A percentile compares a stretch with the other conserved stretches of the same genome.
Evolutionary conservation across 257 asterid genomes (phyloP).

Genomic region (Parsonsia alboflavescens): DNA sequence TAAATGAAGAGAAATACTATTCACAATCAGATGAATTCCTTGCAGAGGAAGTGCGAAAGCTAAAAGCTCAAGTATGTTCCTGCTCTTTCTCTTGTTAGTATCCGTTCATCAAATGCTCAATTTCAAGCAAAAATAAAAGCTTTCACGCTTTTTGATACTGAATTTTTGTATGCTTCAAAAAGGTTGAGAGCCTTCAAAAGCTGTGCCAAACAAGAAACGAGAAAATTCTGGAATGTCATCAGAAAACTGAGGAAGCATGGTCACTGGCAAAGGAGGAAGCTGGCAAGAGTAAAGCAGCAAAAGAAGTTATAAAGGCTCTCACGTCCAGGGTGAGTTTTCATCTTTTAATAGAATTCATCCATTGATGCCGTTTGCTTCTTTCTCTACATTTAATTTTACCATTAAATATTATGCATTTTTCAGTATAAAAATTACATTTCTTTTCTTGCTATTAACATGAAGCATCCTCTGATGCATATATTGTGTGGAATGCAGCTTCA

Average conservation of each 20-base stretch:
- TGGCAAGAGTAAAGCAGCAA: conserved; percentile 43
- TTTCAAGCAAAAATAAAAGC: neutral
- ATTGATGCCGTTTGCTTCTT: neutral
- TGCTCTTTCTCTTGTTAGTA: neutral
- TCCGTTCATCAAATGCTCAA: neutral
- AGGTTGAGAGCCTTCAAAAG: conserved; percentile 36
- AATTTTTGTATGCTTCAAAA: neutral
- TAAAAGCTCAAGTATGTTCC: conserved; percentile 34
- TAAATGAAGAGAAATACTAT: conserved; percentile 15
- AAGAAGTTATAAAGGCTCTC: conserved; percentile 43
- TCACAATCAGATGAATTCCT: conserved; percentile 24
- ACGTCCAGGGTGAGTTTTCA: conserved; percentile 36
- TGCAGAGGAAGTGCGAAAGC: conserved; percentile 32
- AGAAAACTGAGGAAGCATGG: conserved; percentile 42
- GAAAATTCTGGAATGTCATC: conserved; percentile 34
- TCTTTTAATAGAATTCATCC: neutral
- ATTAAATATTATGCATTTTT: neutral
- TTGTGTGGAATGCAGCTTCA: conserved; percentile 28
- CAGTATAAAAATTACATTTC: neutral
- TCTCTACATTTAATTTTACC: neutral
- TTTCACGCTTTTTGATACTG: neutral
- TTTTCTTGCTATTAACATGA: neutral
- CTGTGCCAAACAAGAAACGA: conserved; percentile 35
- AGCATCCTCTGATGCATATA: conserved; percentile 1
- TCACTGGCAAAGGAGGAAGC: conserved; percentile 47